Evolutionary conservation across 257 asterid species (phyloP).

Genomic region (Solanum piurae): DNA sequence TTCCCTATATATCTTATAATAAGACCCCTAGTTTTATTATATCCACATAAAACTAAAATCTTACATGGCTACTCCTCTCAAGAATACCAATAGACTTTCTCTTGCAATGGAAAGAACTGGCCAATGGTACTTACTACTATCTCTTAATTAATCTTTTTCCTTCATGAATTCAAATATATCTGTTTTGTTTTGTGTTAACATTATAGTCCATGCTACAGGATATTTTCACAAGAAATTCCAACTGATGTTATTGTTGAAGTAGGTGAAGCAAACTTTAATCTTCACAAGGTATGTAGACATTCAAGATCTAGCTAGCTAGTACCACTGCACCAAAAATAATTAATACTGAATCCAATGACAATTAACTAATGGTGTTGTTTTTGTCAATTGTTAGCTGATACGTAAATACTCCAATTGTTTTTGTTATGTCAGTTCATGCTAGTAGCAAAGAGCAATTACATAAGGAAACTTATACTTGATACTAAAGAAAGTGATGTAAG

Average conservation of each 20-base stretch:
- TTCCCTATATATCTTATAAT: constrained; percentile 21
- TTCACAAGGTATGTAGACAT: constrained; percentile 60
- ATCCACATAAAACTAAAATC: neutral
- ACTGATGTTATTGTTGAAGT: constrained; percentile 73
- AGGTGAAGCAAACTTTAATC: constrained; percentile 71
- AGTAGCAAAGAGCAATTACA: constrained; percentile 82
- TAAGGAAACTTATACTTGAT: constrained; percentile 63
- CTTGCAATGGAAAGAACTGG: constrained; percentile 96
- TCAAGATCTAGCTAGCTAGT: neutral
- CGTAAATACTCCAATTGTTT: neutral
- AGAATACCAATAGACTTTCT: constrained; percentile 26
- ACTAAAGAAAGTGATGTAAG: constrained; percentile 54
- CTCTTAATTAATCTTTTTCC: neutral
- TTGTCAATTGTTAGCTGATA: no score
- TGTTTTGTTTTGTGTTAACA: neutral
- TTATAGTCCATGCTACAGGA: constrained; percentile 39
- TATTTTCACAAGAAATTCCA: constrained; percentile 82
- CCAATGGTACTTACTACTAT: constrained; percentile 42
- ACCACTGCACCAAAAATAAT: neutral
- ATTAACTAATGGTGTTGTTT: neutral
- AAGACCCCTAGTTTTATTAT: neutral
- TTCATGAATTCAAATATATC: neutral
- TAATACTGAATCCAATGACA: neutral
- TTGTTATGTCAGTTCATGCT: constrained; percentile 63
- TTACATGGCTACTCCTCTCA: constrained; percentile 28